Percentiles rank a stretch among this genome's conserved stretches.
Evolutionary conservation across 306 rosid genomes (phyloP).

Genomic region (Sicyos edulis): DNA sequence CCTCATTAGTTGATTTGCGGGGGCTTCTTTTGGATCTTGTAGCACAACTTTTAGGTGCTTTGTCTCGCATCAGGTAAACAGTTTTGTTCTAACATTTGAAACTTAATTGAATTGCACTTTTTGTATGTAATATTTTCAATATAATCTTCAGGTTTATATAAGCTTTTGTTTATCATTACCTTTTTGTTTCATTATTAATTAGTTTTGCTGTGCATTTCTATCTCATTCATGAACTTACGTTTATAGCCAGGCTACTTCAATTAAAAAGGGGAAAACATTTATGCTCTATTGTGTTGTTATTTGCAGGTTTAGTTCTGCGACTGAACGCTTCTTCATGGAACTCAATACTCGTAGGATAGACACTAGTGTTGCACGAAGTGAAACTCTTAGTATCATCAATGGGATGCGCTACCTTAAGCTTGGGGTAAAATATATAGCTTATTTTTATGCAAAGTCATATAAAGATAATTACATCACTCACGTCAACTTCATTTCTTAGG

Average conservation of each 20-base stretch:
- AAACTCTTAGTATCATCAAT: slow-evolving; percentile 87
- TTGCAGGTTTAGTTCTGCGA: slow-evolving; percentile 93
- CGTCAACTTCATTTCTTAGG: slow-evolving; percentile 50
- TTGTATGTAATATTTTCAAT: not conserved
- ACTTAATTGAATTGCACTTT: not conserved
- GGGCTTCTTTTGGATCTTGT: slow-evolving; percentile 98
- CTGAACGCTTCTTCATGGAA: slow-evolving; percentile 98
- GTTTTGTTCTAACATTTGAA: not conserved
- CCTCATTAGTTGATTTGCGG: slow-evolving; percentile 92
- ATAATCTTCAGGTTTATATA: not conserved
- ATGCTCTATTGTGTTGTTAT: not conserved
- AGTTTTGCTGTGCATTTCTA: slow-evolving; percentile 4
- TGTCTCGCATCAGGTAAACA: slow-evolving; percentile 92
- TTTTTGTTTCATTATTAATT: not conserved
- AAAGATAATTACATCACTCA: slow-evolving; percentile 33
- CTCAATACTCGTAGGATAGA: slow-evolving; percentile 86
- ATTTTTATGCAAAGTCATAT: slow-evolving; percentile 22
- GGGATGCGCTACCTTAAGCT: slow-evolving; percentile 99
- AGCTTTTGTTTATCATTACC: slow-evolving; percentile 2
- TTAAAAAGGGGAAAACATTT: not conserved
- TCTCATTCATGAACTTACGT: not conserved
- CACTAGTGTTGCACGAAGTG: slow-evolving; percentile 86
- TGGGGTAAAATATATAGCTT: slow-evolving; percentile 62
- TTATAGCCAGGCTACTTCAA: not conserved
- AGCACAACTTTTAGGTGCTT: slow-evolving; percentile 95